These are phyloP conservation scores for Candida sp. DNA, from an alignment of 1,139 yeast species.

Conservation along the genomic window DNA sequence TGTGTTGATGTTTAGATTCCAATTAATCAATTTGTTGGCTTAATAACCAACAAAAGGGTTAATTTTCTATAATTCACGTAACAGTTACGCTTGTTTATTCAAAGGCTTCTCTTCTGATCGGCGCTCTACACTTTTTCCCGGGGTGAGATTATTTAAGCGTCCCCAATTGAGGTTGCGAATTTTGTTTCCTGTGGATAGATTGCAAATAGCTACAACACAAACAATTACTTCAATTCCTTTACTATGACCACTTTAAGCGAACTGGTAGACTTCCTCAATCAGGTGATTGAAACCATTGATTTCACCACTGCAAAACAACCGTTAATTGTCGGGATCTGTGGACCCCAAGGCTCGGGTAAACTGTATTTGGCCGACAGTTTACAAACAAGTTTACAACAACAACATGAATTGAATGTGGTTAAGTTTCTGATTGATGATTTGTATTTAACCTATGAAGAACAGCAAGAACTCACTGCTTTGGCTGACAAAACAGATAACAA, in stretches of 20 bases:
- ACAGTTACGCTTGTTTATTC: no score
- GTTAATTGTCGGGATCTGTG: slow-evolving; percentile 67
- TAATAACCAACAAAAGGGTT: no score
- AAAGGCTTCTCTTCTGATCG: no score
- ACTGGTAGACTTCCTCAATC: slow-evolving; percentile 18
- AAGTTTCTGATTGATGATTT: slow-evolving; percentile 84
- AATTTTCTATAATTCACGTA: no score
- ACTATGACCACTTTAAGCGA: slow-evolving; percentile 14
- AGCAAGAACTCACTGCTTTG: slow-evolving; percentile 39
- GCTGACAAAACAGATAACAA: slow-evolving; percentile 35
- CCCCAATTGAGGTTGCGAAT: neutral
- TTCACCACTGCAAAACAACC: slow-evolving; percentile 28
- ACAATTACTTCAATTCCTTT: neutral
- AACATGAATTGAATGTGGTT: slow-evolving; percentile 42
- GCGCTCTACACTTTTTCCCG: no score
- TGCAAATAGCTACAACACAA: no score
- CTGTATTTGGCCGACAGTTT: slow-evolving; percentile 59
- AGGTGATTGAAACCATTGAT: slow-evolving; percentile 15
- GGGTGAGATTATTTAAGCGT: no score
- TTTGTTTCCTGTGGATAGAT: neutral
- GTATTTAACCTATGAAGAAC: slow-evolving; percentile 66
- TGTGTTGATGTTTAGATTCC: no score
- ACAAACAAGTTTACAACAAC: slow-evolving; percentile 28
- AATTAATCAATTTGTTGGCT: no score
- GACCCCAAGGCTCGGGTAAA: slow-evolving; percentile 95